Percentiles rank a stretch among this genome's conserved stretches.
These are phyloP conservation scores for Populus simonii DNA, from an alignment of 345 rosid genomes.

Conservation along the genomic window DNA sequence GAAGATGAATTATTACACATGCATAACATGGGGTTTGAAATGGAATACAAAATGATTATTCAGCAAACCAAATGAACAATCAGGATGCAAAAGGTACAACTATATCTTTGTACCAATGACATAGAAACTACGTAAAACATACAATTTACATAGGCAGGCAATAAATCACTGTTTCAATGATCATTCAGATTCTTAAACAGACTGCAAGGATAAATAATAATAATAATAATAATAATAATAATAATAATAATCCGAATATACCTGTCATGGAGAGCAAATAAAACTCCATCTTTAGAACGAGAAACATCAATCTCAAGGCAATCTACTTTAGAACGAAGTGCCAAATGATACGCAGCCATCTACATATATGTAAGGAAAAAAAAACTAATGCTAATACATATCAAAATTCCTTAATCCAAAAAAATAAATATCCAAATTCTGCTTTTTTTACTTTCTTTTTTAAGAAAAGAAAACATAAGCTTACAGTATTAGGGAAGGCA, in stretches of 20 bases:
- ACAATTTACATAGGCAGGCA: not conserved
- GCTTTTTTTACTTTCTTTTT: too few relatives aligned
- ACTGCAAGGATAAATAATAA: not conserved
- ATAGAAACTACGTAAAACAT: too few relatives aligned
- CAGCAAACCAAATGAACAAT: not conserved
- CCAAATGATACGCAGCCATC: conserved; percentile 73
- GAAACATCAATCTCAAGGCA: conserved; percentile 95
- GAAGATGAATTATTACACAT: not conserved
- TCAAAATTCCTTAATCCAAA: not conserved
- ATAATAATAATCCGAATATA: conserved; percentile 22
- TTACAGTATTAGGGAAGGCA: conserved; percentile 83
- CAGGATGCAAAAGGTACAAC: not conserved
- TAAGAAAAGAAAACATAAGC: conserved; percentile 2
- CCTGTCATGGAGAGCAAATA: conserved; percentile 95
- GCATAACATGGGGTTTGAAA: not conserved
- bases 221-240: not conserved
- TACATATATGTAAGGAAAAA: conserved; percentile 15
- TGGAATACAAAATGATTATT: not conserved
- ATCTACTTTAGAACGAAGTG: conserved; percentile 73
- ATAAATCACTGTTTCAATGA: not conserved
- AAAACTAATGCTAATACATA: not conserved
- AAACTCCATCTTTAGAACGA: conserved; percentile 80
- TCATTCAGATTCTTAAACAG: too few relatives aligned
- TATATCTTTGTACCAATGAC: too few relatives aligned
- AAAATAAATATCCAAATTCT: too few relatives aligned